Evolutionary conservation across 2,329 filamentous ascomycete genomes (phyloP).

Genomic region (Neonectria neomacrospora): DNA sequence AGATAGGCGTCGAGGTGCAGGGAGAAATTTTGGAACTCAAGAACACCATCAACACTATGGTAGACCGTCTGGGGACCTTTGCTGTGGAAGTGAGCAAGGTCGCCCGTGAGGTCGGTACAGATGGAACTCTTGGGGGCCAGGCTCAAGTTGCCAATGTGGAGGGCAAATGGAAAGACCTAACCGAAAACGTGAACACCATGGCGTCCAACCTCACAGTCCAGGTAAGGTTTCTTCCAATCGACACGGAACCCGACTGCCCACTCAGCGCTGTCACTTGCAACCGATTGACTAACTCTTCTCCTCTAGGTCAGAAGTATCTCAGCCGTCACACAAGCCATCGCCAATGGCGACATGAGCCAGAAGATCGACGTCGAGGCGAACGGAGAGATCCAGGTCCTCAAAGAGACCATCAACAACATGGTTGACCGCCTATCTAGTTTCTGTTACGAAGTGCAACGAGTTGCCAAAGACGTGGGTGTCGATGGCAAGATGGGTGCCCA

Average conservation of each 20-base stretch:
- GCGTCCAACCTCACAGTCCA: constrained; percentile 74
- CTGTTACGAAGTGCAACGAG: constrained; percentile 94
- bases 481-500: constrained; percentile 99
- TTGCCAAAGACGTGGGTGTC: constrained; percentile 95
- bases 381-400: constrained; percentile 92
- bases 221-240: constrained; percentile 51
- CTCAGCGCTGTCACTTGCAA: neutral
- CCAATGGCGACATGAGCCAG: constrained; percentile 93
- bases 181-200: constrained; percentile 87
- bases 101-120: constrained; percentile 94
- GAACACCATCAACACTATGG: constrained; percentile 99
- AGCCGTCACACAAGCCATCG: constrained; percentile 93
- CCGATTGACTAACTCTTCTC: constrained; percentile 16
- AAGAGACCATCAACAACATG: constrained; percentile 99
- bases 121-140: constrained; percentile 93
- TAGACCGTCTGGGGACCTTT: constrained; percentile 94
- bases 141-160: constrained; percentile 94
- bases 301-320: constrained; percentile 88
- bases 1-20: constrained; percentile 92
- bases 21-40: constrained; percentile 96
- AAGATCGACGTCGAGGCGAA: constrained; percentile 96
- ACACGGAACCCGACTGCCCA: neutral
- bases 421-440: constrained; percentile 94
- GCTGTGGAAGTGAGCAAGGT: constrained; percentile 97
- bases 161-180: constrained; percentile 98